A percentile compares a stretch with the other conserved stretches of the same genome.
Conservation (phyloP, 139 green algal genomes). For the Volvox africanus region DNA sequence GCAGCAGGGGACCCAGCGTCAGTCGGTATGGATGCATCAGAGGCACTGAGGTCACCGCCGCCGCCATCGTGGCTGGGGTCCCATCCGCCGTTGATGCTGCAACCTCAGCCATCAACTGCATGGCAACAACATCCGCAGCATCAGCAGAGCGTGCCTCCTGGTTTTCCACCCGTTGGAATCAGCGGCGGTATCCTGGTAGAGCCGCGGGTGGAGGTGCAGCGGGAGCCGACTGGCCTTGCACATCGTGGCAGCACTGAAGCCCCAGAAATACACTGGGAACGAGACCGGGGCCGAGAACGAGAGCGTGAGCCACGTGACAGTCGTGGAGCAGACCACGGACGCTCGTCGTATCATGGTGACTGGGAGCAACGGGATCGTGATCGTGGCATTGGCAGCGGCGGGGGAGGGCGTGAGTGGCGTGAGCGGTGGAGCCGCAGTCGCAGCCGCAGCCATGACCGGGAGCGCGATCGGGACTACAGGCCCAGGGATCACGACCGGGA, state of each 20-base stretch:
- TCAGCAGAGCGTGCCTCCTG: background rate
- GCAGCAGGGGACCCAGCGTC: too few relatives aligned
- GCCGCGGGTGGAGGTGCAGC: background rate
- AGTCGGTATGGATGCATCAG: background rate
- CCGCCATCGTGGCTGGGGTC: background rate
- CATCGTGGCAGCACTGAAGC: background rate
- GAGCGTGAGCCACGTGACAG: slow-evolving; percentile 21
- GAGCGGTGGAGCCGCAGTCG: background rate
- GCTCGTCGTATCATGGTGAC: background rate
- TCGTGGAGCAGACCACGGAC: background rate
- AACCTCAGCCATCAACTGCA: background rate
- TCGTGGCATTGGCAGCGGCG: background rate
- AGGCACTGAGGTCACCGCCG: background rate
- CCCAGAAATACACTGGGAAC: background rate
- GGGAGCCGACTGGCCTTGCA: background rate
- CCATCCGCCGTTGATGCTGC: background rate
- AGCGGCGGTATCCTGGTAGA: background rate
- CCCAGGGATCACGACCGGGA: slow-evolving; percentile 10
- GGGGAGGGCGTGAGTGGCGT: background rate
- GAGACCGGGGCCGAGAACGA: background rate
- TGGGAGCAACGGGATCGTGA: slow-evolving; percentile 16
- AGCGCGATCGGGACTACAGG: slow-evolving; percentile 20
- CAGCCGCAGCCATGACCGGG: slow-evolving; percentile 12
- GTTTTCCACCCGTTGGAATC: background rate
- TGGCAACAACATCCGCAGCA: background rate